Evolutionary conservation across 208 protist species (phyloP).

Genomic region (Lotmaria passim): DNA sequence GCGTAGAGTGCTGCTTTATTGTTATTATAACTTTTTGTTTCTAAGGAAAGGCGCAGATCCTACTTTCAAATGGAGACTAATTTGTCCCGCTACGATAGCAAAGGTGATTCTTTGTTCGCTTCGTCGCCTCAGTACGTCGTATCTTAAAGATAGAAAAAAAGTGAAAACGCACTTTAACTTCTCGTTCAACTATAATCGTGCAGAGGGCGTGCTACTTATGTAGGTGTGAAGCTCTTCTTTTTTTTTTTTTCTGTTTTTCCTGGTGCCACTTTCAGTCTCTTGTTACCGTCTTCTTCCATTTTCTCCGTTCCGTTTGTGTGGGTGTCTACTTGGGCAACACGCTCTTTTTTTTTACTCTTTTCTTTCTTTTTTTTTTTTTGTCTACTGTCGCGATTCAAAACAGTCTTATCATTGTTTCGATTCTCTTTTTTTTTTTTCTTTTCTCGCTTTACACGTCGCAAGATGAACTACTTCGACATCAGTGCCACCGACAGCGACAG

Average conservation of each 20-base stretch:
- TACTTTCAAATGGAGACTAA: too few species aligned
- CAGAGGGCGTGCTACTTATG: too few species aligned
- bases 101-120: too few species aligned
- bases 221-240: neutral
- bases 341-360: neutral
- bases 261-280: neutral
- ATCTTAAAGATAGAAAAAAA: too few species aligned
- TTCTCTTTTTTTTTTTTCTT: slow-evolving; percentile 17
- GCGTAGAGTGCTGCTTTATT: too few species aligned
- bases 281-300: too few species aligned
- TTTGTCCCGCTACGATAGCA: too few species aligned
- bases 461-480: slow-evolving; percentile 42
- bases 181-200: too few species aligned
- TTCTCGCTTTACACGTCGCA: slow-evolving; percentile 17
- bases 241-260: slow-evolving; percentile 5
- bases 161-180: too few species aligned
- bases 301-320: neutral
- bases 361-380: slow-evolving; percentile 2
- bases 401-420: slow-evolving; percentile 12
- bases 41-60: too few species aligned
- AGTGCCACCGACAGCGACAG: slow-evolving; percentile 65
- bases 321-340: neutral
- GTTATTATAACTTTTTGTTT: too few species aligned
- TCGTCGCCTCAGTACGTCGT: too few species aligned
- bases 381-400: neutral